Conservation (phyloP, 106 monocot genomes). For the Dactylorhiza incarnata region DNA sequence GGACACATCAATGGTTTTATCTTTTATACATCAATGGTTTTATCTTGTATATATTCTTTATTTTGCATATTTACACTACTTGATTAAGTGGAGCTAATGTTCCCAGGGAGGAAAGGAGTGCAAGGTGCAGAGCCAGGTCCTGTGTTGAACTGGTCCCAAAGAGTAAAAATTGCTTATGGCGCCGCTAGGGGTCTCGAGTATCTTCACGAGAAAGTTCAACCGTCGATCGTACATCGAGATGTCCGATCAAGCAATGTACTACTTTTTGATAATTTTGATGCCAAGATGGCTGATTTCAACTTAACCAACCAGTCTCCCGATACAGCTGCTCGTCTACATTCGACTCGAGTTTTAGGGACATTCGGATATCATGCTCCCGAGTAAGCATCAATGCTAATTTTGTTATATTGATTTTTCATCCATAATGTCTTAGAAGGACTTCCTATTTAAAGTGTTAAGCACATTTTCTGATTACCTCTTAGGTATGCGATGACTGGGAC, state of each 20-base stretch:
- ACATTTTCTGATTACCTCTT: background rate
- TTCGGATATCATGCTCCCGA: slow-evolving; percentile 61
- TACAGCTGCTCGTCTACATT: slow-evolving; percentile 39
- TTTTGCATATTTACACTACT: background rate
- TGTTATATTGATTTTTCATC: background rate
- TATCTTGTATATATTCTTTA: background rate
- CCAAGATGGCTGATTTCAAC: slow-evolving; percentile 41
- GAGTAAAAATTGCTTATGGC: slow-evolving; percentile 62
- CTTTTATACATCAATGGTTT: background rate
- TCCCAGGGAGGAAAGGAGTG: slow-evolving; percentile 51
- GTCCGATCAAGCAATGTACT: slow-evolving; percentile 62
- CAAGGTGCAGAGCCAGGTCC: slow-evolving; percentile 47
- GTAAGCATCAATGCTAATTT: slow-evolving; percentile 14
- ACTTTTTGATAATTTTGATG: slow-evolving; percentile 38
- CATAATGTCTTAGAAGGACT: background rate
- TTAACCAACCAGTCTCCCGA: slow-evolving; percentile 40
- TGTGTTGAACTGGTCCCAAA: slow-evolving; percentile 38
- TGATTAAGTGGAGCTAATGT: background rate
- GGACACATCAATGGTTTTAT: background rate
- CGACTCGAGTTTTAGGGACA: slow-evolving; percentile 41
- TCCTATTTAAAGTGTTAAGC: background rate
- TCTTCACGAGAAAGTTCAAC: slow-evolving; percentile 59
- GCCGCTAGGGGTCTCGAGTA: slow-evolving; percentile 70
- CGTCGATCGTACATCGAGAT: slow-evolving; percentile 49
- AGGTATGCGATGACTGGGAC: slow-evolving; percentile 68